phyloP scores from a whole-genome alignment of 257 asterid genomes.

The Nicotiana benthamiana region DNA sequence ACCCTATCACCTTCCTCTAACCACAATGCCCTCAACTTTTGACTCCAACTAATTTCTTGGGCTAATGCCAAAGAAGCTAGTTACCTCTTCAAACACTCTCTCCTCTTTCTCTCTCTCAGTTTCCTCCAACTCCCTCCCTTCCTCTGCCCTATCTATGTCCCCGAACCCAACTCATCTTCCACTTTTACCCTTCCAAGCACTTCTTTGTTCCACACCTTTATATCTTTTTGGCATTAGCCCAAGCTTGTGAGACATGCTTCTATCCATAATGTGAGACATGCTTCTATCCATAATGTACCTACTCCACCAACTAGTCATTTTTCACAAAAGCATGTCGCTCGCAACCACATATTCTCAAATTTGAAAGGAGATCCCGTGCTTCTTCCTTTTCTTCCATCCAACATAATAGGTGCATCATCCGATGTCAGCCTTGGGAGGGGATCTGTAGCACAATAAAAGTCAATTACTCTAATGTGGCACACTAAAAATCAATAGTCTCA shows the following conservation, averaged over 20 bases:
- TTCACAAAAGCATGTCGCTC: neutral
- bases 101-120: too few species aligned
- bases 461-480: neutral
- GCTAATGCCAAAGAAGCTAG: too few species aligned
- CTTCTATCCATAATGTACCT: neutral
- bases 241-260: neutral
- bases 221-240: neutral
- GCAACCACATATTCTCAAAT: neutral
- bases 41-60: too few species aligned
- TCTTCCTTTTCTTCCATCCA: neutral
- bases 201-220: neutral
- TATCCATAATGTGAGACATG: neutral
- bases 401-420: neutral
- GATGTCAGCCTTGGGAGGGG: neutral
- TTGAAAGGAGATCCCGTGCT: neutral
- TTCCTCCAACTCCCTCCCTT: too few species aligned
- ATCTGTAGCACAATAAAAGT: too few species aligned
- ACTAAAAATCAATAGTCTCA: neutral
- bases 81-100: too few species aligned
- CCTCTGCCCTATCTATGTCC: too few species aligned
- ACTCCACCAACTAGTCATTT: neutral
- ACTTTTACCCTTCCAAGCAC: too few species aligned
- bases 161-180: too few species aligned
- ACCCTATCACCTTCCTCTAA: too few species aligned
- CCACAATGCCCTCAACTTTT: too few species aligned